phyloP scores from a whole-genome alignment of 129 eudicot species.

The Pittosporum tobira region DNA sequence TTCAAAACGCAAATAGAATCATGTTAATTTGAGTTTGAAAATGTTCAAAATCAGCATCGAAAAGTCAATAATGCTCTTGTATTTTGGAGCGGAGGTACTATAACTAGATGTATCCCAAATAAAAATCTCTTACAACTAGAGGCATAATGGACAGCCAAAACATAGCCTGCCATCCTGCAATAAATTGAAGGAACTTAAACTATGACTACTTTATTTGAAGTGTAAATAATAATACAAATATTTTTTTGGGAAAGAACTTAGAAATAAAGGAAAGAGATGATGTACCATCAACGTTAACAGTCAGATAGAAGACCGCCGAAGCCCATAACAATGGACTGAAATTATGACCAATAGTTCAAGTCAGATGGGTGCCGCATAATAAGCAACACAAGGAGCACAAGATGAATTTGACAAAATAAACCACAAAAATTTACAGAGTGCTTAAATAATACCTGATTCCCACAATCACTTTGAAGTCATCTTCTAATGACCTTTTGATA shows the following conservation, averaged over 20 bases:
- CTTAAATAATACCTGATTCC: constrained; percentile 64
- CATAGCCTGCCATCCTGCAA: constrained; percentile 62
- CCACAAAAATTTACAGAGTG: not conserved
- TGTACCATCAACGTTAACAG: constrained; percentile 67
- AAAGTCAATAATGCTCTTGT: no score
- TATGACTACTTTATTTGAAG: no score
- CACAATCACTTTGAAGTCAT: constrained; percentile 80
- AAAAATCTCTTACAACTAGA: constrained; percentile 47
- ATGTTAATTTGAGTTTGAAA: no score
- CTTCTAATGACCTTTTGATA: constrained; percentile 86
- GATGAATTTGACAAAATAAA: not conserved
- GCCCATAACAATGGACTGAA: constrained; percentile 76
- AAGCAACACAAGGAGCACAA: not conserved
- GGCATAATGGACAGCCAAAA: constrained; percentile 74
- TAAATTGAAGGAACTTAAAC: not conserved
- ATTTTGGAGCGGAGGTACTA: no score
- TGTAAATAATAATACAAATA: not conserved
- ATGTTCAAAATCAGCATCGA: no score
- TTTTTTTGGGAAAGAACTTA: constrained; percentile 1
- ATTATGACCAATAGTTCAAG: constrained; percentile 8
- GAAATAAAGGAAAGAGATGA: not conserved
- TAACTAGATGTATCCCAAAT: not conserved
- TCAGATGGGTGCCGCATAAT: not conserved
- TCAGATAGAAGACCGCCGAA: constrained; percentile 63
- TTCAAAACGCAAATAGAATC: no score